Evolutionary conservation across 345 rosid species (phyloP).

Genomic region (Arabidopsis arenosa): DNA sequence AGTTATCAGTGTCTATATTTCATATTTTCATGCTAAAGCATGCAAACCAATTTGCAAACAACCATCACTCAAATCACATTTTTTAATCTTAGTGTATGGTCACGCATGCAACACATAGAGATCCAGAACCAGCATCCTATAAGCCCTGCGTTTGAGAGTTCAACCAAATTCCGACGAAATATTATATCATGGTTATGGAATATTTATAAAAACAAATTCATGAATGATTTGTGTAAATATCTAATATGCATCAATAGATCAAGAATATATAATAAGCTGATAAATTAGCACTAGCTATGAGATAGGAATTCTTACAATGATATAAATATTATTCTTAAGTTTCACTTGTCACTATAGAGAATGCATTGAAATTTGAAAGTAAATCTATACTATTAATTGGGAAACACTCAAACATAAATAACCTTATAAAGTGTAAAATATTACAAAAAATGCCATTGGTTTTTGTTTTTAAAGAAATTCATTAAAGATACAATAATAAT

Average conservation of each 20-base stretch:
- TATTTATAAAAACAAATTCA: no score
- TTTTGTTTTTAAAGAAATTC: no score
- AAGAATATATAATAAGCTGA: no score
- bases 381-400: no score
- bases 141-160: not conserved
- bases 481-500: no score
- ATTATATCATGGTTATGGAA: not conserved
- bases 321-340: not conserved
- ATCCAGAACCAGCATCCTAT: not conserved
- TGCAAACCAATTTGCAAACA: no score
- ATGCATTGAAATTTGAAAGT: no score
- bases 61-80: no score
- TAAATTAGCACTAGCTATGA: not conserved
- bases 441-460: no score
- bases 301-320: not conserved
- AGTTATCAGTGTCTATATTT: not conserved
- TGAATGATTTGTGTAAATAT: not conserved
- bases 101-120: not conserved
- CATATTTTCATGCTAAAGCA: no score
- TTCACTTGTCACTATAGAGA: not conserved
- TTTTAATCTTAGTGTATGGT: not conserved
- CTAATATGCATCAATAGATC: not conserved
- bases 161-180: not conserved
- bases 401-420: no score
- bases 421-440: no score